Base-by-base conservation (phyloP, 371 early-diverging fungal genomes). In the Basidiobolus meristosporus region DNA sequence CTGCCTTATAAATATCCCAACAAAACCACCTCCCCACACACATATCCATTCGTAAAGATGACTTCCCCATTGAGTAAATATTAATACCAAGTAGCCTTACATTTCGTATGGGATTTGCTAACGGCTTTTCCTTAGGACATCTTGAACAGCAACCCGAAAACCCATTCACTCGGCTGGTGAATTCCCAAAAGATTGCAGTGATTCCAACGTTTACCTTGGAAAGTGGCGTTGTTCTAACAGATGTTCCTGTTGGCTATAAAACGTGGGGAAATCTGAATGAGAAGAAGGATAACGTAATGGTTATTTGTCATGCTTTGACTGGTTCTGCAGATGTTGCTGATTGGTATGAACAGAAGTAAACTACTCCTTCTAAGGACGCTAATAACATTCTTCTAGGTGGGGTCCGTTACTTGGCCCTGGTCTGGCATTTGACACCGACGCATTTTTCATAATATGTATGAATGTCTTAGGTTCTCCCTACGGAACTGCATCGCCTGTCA, bases 391-490 rank as follows among this genome's bases (percentile, higher is more conserved):
- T 18, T 1, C 11, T 41, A 50, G 50, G 50, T 51, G 52, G 52
- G 92, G 90, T 2, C 90, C 92, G 10, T 61, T 93, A 32, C 70
- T 96, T 46, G 93, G 95, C 2, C 70, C 75, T 14, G 79, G 82
- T 7, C 59, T 68, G 41, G 80, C 91, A 2, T 90, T 96, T 53
- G 95, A 96, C 60, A 63, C 89, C 1, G 57, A 70, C 38, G 68
- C 66, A 48, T 93, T 86, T 60, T 96, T 92, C 52, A 78, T 96
- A 37, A 74, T 93, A 20, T 93, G 95, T 60, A 85, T 74, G 39
- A 96, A 96, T 55, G 88, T 90, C 0, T 63, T 90, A 16, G 93
- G 91, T 7, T 87, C 88, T 20, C 97, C 97, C 1, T 96, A 96
- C 49, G 97, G 97, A 7, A 76, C 91, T 18, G 81, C 84, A 1